Conservation (phyloP, 1,284 basidiomycete genomes). For the Cryptococcus sp. region DNA sequence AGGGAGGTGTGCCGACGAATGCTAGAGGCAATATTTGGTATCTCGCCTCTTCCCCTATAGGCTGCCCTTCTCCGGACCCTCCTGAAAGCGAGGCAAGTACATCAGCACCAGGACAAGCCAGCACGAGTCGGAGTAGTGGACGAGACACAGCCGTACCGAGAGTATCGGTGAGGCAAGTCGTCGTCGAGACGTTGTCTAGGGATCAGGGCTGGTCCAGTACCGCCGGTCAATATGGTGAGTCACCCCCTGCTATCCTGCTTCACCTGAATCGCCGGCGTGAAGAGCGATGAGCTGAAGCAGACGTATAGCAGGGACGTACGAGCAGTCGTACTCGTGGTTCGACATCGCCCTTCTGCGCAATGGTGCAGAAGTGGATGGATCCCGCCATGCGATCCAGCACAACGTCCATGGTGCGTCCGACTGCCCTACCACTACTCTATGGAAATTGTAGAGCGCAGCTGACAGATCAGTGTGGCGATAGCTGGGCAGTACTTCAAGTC, state of each 20-base stretch:
- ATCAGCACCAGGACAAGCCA: not conserved
- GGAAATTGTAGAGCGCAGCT: not conserved
- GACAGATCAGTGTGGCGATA: constrained; percentile 8
- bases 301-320: constrained; percentile 35
- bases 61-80: constrained; percentile 20
- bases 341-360: constrained; percentile 40
- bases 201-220: constrained; percentile 46
- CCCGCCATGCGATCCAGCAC: constrained; percentile 33
- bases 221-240: constrained; percentile 34
- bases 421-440: not conserved
- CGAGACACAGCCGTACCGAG: not conserved
- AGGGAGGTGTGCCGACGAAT: constrained; percentile 26
- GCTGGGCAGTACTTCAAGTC: constrained; percentile 46
- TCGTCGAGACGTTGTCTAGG: constrained; percentile 36
- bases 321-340: constrained; percentile 44
- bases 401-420: constrained; percentile 42
- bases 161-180: constrained; percentile 30
- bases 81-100: not conserved
- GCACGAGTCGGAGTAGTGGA: not conserved
- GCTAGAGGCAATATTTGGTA: constrained; percentile 36
- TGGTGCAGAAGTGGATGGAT: constrained; percentile 35
- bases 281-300: not conserved
- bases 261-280: not conserved
- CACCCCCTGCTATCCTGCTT: not conserved
- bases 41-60: constrained; percentile 32